A percentile compares a stretch with the other conserved stretches of the same genome.
Evolutionary conservation across 2,329 filamentous ascomycete species (phyloP).

Genomic region (Thielaviopsis ethacetica): DNA sequence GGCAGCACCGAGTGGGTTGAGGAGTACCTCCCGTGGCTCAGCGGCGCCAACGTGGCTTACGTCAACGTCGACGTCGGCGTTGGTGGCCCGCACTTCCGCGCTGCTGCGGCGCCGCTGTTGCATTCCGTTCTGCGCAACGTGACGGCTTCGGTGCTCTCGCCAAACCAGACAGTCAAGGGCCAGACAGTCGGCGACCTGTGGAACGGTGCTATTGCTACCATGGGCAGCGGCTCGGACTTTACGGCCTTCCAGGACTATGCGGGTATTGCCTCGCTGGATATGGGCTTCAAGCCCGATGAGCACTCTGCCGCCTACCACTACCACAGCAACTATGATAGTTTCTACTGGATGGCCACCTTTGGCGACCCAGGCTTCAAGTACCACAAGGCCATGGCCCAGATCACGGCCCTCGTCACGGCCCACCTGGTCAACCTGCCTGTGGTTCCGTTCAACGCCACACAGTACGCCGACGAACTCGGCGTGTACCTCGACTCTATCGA

Average conservation of each 20-base stretch:
- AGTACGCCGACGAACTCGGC: constrained; percentile 43
- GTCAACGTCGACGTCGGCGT: constrained; percentile 72
- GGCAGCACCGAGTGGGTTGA: constrained; percentile 91
- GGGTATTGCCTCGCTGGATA: constrained; percentile 48
- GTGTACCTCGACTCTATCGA: constrained; percentile 36
- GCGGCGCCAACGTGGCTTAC: constrained; percentile 58
- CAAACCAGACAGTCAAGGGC: constrained; percentile 56
- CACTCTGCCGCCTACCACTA: constrained; percentile 56
- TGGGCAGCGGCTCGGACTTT: constrained; percentile 60
- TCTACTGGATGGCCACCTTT: constrained; percentile 72
- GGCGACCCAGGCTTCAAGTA: constrained; percentile 56
- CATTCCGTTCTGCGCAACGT: constrained; percentile 56
- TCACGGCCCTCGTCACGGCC: constrained; percentile 45
- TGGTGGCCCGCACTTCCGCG: constrained; percentile 44
- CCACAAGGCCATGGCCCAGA: constrained; percentile 48
- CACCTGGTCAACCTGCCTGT: constrained; percentile 45
- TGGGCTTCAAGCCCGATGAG: constrained; percentile 34
- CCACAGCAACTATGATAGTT: constrained; percentile 83
- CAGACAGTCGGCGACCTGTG: constrained; percentile 60
- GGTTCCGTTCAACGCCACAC: constrained; percentile 45
- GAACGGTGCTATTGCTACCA: constrained; percentile 43
- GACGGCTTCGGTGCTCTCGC: constrained; percentile 44
- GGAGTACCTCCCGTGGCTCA: constrained; percentile 71
- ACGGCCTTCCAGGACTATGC: constrained; percentile 60
- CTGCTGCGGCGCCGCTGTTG: constrained; percentile 57